Evolutionary conservation across 2,329 filamentous ascomycete genomes (phyloP).

Genomic region (Talaromyces sp.): DNA sequence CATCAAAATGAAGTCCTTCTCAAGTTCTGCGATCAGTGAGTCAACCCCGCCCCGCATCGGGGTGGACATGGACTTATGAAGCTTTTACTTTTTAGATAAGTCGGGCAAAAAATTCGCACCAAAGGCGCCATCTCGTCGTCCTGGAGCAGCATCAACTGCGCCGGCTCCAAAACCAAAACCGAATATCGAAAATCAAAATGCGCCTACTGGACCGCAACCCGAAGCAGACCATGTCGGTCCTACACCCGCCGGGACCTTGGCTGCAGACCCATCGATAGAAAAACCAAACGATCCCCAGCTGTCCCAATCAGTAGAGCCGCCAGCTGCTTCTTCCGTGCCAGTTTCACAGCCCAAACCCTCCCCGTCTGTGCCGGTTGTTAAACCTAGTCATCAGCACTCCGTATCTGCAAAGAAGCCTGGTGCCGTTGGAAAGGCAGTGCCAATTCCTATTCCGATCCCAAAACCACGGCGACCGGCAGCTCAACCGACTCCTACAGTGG

Average conservation of each 20-base stretch:
- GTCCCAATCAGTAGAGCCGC: neutral
- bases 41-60: constrained; percentile 9
- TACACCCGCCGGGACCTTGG: neutral
- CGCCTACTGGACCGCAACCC: neutral
- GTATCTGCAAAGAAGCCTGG: neutral
- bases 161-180: neutral
- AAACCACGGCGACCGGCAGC: neutral
- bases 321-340: neutral
- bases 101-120: constrained; percentile 74
- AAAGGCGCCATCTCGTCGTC: constrained; percentile 57
- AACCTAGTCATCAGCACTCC: neutral
- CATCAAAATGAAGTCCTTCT: constrained; percentile 42
- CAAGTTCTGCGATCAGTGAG: constrained; percentile 50
- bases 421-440: neutral
- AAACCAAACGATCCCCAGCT: neutral
- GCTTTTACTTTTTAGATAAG: constrained; percentile 40
- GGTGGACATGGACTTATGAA: constrained; percentile 9
- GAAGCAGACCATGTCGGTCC: neutral
- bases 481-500: neutral
- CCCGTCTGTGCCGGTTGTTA: neutral
- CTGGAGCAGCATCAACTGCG: constrained; percentile 35
- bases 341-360: neutral
- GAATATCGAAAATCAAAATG: neutral
- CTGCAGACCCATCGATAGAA: neutral
- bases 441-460: neutral